Base-by-base conservation (phyloP, 495 filamentous ascomycete species). In the Aspergillus taichungensis region DNA sequence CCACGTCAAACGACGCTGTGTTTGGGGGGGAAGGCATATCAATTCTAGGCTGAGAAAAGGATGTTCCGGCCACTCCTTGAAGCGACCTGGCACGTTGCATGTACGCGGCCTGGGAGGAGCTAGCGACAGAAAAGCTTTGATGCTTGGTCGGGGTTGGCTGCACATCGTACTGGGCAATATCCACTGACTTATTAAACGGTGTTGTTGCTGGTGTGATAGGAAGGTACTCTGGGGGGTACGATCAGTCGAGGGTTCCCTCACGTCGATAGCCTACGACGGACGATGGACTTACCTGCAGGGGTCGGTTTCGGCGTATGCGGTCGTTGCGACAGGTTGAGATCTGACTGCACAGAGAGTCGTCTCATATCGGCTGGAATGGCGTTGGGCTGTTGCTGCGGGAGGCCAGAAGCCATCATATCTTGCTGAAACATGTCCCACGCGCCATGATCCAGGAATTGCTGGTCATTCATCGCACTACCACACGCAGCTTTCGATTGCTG, bases 291-390 rank as follows among this genome's bases (percentile, higher is more conserved):
- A 83, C 82, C 66, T 42, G 55, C 56, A 43, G 57, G 67, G 59
- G 70, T 73, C 53, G 79, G 77, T 34, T 62, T 71, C 51, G 78
- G 83, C 28, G 79, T 87, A 49, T 70, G 63, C 33, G 80, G 78
- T 50, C 72, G 70, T 47, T 73, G 71, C 30, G 57, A 54, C 12
- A 55, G 57, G 32, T 55, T 53, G 37, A 47, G 46, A 52, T 69
- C 64, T 44, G 66, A 66, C 49, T 69, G 66, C 53, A 65, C 54
- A 50, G 67, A 67, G 40, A 66, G 50, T 40, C 59, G 60, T 28
- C 69, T 57, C 51, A 66, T 57, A 28, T 61, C 42, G 28, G 49
- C 41, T 30, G 50, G 38, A 40, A 59, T 53, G 13, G 50, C 41
- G 36, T 52, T 55, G 18, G 56, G 34, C 31, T 56, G 57, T 24